Evolutionary conservation across 768 basidiomycete species (phyloP), one percentile per base, ranked within the genome.

Genomic region (Collybiopsis luxurians): DNA sequence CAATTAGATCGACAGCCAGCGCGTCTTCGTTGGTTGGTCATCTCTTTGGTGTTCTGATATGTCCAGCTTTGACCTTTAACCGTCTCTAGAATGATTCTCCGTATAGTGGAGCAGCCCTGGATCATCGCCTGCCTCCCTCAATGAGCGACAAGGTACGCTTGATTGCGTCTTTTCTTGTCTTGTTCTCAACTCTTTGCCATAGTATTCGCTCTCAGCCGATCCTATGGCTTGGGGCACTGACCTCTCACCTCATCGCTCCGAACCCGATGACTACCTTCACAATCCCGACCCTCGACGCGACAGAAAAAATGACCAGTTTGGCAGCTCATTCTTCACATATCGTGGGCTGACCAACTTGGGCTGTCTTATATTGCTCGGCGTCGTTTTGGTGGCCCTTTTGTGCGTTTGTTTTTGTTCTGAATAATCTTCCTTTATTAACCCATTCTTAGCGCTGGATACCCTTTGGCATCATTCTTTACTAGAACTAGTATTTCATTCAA

Each of bases 141-240:
- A 77, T 86, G 58, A 83, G 84, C 28, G 81, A 87, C 65, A 86
- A 87, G 75, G 85, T 74, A 59, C 26, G 47, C 34, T 47, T 24
- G 38, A 17, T 9, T 59, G 3, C 15, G 52, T 48, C 39, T 31
- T 46, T 9, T 39, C 50, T 43, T 23, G 49, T 47, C 36, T 43
- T 6, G 13, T 15, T 9, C 15, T 57, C 19, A 30, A n/a, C 44
- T 58, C 7, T 24, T 12, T 13, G 13, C 17, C 23, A 15, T 45
- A 91, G 88, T 90, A 82, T 65, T 88, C 87, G 15, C 80, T 90
- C 21, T 83, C 87, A 5, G 81, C 88, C 1, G 88, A 90, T 69
- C 89, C 89, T 2, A 71, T 78, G 13, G 81, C 77, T 0, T 91
- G 89, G 89, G 87, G 87, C 1, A 80, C 86, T 31, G 81, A 87